Conservation (phyloP, 768 basidiomycete species). For the Boletus vinaceobasis region DNA sequence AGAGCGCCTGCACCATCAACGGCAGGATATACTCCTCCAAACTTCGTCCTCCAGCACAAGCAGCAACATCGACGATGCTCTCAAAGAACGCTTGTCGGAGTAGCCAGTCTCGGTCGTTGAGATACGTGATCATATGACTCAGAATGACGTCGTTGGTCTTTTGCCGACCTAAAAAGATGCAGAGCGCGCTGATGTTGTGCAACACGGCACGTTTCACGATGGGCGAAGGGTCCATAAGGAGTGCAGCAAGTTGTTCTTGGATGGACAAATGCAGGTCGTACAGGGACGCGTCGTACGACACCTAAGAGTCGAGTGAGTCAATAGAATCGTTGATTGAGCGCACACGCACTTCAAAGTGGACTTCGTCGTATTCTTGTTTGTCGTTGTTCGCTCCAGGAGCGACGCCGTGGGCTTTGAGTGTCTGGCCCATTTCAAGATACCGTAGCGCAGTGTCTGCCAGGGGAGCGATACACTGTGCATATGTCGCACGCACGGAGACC, state of each 20-base stretch:
- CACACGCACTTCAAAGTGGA: slow-evolving; percentile 68
- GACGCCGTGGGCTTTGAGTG: slow-evolving; percentile 78
- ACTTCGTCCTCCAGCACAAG: slow-evolving; percentile 86
- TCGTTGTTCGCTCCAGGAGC: slow-evolving; percentile 42
- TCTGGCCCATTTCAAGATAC: slow-evolving; percentile 93
- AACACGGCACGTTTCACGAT: slow-evolving; percentile 90
- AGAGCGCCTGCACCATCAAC: slow-evolving; percentile 91
- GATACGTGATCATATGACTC: slow-evolving; percentile 80
- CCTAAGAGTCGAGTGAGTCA: slow-evolving; percentile 41
- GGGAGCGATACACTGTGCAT: slow-evolving; percentile 81
- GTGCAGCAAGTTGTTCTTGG: slow-evolving; percentile 81
- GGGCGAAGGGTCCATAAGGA: slow-evolving; percentile 85
- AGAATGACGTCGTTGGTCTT: slow-evolving; percentile 93
- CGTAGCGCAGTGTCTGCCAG: slow-evolving; percentile 83
- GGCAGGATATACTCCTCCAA: slow-evolving; percentile 97
- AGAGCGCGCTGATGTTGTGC: slow-evolving; percentile 81
- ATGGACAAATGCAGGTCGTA: slow-evolving; percentile 82
- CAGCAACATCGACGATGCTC: slow-evolving; percentile 92
- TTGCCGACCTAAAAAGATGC: slow-evolving; percentile 89
- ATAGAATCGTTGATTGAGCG: background rate
- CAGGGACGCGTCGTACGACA: slow-evolving; percentile 85
- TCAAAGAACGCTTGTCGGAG: slow-evolving; percentile 92
- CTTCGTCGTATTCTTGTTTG: slow-evolving; percentile 70
- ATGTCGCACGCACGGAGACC: slow-evolving; percentile 73
- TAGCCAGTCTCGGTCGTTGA: slow-evolving; percentile 91